A percentile compares a stretch with the other conserved stretches of the same genome.
Conservation (phyloP, 495 filamentous ascomycete species). For the Aspergillus cavernicola region DNA sequence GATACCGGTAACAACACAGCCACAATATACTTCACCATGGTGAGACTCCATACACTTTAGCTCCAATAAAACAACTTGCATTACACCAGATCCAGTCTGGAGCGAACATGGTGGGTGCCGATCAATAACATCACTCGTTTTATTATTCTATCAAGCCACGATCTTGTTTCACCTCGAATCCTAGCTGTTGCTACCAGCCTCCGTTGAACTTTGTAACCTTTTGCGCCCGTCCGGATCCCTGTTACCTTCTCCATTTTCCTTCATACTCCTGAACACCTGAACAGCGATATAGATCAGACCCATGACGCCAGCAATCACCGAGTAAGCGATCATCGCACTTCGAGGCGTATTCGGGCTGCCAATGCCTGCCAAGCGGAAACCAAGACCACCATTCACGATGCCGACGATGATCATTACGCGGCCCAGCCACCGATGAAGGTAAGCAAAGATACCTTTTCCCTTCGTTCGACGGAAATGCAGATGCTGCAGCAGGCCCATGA, state of each 20-base stretch:
- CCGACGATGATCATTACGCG: slow-evolving; percentile 64
- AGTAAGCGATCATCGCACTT: slow-evolving; percentile 54
- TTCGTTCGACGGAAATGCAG: slow-evolving; percentile 43
- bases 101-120: no score
- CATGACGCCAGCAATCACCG: slow-evolving; percentile 53
- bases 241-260: background rate
- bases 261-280: slow-evolving; percentile 6
- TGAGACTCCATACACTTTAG: no score
- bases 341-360: slow-evolving; percentile 12
- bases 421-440: slow-evolving; percentile 85
- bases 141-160: background rate
- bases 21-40: no score
- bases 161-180: background rate
- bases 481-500: slow-evolving; percentile 62
- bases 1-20: no score
- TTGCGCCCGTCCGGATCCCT: background rate
- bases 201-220: background rate
- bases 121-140: background rate
- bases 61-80: no score
- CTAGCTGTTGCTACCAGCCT: background rate
- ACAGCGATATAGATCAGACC: slow-evolving; percentile 42
- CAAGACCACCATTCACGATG: slow-evolving; percentile 67
- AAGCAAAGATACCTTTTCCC: slow-evolving; percentile 45
- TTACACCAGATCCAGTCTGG: no score
- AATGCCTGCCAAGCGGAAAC: slow-evolving; percentile 49